These are phyloP conservation scores for Talaromyces sp. DNA, from an alignment of 2,329 filamentous ascomycete genomes.

Conservation along the genomic window DNA sequence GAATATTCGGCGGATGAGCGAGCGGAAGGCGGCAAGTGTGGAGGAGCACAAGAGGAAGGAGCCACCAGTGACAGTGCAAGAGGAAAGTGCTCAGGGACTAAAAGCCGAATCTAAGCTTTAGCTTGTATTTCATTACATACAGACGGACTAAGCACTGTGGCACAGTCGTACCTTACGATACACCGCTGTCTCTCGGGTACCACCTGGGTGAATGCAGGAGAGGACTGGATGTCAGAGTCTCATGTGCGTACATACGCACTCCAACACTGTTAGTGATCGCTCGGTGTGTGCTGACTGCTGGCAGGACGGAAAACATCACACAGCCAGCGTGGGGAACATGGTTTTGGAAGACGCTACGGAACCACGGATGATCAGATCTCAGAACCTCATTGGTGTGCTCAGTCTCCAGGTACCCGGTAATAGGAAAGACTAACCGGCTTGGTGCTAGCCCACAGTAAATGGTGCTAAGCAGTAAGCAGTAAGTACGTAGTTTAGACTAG, in stretches of 20 bases:
- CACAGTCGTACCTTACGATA: not conserved
- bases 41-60: slow-evolving; percentile 5
- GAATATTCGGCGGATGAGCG: slow-evolving; percentile 13
- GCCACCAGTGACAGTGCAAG: slow-evolving; percentile 5
- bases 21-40: slow-evolving; percentile 9
- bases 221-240: not conserved
- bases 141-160: not conserved
- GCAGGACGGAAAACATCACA: not conserved
- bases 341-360: not conserved
- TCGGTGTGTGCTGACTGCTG: not conserved
- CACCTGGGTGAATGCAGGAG: not conserved
- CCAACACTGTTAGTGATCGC: not conserved
- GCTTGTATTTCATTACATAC: not conserved
- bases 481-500: not conserved
- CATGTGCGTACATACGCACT: too few relatives aligned
- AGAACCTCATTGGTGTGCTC: not conserved
- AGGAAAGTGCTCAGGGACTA: slow-evolving; percentile 7
- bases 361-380: not conserved
- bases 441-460: not conserved
- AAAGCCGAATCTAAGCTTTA: not conserved
- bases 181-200: not conserved
- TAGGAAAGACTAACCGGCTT: not conserved
- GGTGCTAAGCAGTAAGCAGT: not conserved
- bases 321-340: slow-evolving; percentile 1
- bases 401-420: not conserved